Base-by-base conservation (phyloP, 345 rosid genomes). In the Gossypium raimondii region DNA sequence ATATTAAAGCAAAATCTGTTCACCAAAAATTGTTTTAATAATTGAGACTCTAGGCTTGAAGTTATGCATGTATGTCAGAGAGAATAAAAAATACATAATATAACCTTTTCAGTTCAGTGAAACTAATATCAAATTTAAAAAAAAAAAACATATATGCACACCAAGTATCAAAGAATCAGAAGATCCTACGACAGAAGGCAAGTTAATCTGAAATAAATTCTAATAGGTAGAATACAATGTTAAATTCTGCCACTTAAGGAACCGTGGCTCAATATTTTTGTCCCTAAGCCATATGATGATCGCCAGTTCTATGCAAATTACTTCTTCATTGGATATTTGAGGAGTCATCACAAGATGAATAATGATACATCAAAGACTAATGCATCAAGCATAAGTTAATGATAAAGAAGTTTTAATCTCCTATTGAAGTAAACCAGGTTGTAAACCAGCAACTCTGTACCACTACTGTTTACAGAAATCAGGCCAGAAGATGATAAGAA, bases 1-100 rank as follows among this genome's bases (percentile, higher is more conserved):
- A 51, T 27, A 27, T 51, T 13, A 67, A 27, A 27, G 59, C 9
- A 17, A 69, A 69, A 27, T 9, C 14, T 67, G 10, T 44, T 43
- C 14, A 68, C 72, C 43, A 68, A 48, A 67, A 20, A 50, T 16
- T 51, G 16, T 69, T 69, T 69, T 69, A 38, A 67, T 48, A 12
- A 18, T 44, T 18, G 53, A 4, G 17, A 20, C 10, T 20, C 5
- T 22, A 67, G 43, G 38, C 57, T 20, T 7, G 9, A 13, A 47
- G 72, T 48, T 25, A 68, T 3, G 11, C 58, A 50, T 16, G 43
- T 18, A 12, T 9, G 25, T 41, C 24, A 50, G 55, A 47, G 7
- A 47, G 1, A 67, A 22, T 11, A 22, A 16, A 48, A 14, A 14
- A 24, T 13, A 14, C 4, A 11, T 67, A 67, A 67, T 24, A 68